Evolutionary conservation across 352 stramenopile genomes (phyloP).

Genomic region (Phytophthora niederhauseri): DNA sequence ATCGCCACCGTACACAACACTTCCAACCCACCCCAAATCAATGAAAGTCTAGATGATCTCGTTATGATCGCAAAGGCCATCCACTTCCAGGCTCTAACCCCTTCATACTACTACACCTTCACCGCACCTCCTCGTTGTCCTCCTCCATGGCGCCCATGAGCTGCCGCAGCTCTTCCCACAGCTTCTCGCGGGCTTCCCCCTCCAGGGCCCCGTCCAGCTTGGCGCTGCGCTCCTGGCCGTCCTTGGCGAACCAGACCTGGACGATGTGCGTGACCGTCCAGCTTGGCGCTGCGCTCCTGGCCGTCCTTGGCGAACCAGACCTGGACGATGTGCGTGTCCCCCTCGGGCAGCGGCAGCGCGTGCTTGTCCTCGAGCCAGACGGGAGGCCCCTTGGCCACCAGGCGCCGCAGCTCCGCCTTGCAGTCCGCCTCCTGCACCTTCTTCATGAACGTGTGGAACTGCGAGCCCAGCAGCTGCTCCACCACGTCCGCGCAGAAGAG

Average conservation of each 20-base stretch:
- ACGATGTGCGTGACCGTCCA: constrained; percentile 90
- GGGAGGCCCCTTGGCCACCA: constrained; percentile 91
- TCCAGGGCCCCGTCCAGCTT: constrained; percentile 91
- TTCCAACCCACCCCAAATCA: neutral
- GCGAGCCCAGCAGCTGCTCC: constrained; percentile 84
- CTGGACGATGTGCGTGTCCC: constrained; percentile 89
- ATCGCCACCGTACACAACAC: too few species aligned
- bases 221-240: constrained; percentile 80
- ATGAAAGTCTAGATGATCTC: constrained; percentile 12
- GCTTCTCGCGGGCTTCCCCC: constrained; percentile 76
- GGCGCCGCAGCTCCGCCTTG: constrained; percentile 93
- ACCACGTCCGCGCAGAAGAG: constrained; percentile 79
- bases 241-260: constrained; percentile 91
- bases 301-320: constrained; percentile 92
- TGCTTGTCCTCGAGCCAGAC: constrained; percentile 95
- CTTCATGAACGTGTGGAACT: constrained; percentile 95
- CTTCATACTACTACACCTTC: constrained; percentile 8
- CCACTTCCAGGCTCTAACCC: neutral
- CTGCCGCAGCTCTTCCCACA: constrained; percentile 77
- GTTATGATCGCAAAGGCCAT: neutral
- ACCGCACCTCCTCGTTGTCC: constrained; percentile 77
- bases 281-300: constrained; percentile 85
- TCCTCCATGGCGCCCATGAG: constrained; percentile 82
- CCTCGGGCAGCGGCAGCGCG: constrained; percentile 85
- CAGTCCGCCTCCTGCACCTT: constrained; percentile 94